A percentile compares a stretch with the other conserved stretches of the same genome.
Evolutionary conservation across 345 rosid genomes (phyloP).

Genomic region (Eutrema yunnanense): DNA sequence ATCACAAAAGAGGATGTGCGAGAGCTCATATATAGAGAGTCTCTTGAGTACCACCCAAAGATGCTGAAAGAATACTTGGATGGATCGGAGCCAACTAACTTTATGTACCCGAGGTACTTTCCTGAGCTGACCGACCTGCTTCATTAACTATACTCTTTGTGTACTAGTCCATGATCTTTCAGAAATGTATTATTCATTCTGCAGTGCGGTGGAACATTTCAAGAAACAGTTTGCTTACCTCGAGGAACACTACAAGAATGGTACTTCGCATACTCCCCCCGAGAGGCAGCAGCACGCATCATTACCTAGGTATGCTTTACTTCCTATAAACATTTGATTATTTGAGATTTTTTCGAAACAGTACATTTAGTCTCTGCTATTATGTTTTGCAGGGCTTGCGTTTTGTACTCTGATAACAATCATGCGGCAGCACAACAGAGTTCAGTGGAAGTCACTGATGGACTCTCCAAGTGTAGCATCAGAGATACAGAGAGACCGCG

Average conservation of each 20-base stretch:
- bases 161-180: neutral
- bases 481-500: conserved; percentile 63
- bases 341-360: neutral
- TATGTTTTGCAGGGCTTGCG: conserved; percentile 60
- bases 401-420: conserved; percentile 64
- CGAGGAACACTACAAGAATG: conserved; percentile 91
- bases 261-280: conserved; percentile 67
- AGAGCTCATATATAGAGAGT: conserved; percentile 89
- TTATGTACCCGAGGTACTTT: conserved; percentile 91
- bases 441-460: conserved; percentile 55
- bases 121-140: neutral
- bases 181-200: neutral
- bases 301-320: conserved; percentile 65
- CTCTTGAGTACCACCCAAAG: conserved; percentile 90
- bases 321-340: neutral
- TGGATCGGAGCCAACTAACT: conserved; percentile 89
- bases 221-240: conserved; percentile 96
- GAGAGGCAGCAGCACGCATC: conserved; percentile 98
- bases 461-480: conserved; percentile 79
- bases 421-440: conserved; percentile 34
- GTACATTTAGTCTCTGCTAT: neutral
- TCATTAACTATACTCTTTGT: neutral
- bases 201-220: conserved; percentile 97
- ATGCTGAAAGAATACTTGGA: conserved; percentile 84
- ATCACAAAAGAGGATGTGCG: conserved; percentile 93